These are phyloP conservation scores for Suillus paluster DNA, from an alignment of 768 basidiomycete species.

Conservation along the genomic window DNA sequence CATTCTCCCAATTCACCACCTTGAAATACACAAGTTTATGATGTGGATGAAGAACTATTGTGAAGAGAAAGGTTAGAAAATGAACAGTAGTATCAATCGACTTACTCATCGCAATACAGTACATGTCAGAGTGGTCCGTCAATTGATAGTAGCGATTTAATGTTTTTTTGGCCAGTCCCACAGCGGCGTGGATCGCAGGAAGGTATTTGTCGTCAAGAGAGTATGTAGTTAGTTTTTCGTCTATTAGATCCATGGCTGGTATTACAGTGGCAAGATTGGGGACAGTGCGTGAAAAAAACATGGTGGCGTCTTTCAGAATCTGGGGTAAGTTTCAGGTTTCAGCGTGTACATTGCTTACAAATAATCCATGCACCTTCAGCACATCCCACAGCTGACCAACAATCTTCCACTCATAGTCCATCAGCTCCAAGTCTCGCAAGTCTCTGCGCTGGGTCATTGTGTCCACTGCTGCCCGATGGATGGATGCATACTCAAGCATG, in stretches of 20 bases:
- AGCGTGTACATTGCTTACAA: neutral
- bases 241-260: conserved; percentile 38
- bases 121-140: too few relatives aligned
- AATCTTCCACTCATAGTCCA: conserved; percentile 18
- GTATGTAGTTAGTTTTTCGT: conserved; percentile 21
- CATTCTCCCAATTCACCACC: conserved; percentile 24
- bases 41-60: conserved; percentile 33
- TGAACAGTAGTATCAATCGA: conserved; percentile 1
- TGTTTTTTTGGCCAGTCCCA: too few relatives aligned
- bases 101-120: too few relatives aligned
- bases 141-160: too few relatives aligned
- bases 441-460: conserved; percentile 4
- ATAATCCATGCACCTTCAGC: conserved; percentile 24
- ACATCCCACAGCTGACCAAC: conserved; percentile 18
- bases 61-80: conserved; percentile 29
- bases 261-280: conserved; percentile 33
- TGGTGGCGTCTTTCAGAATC: conserved; percentile 28
- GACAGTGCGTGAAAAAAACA: conserved; percentile 25
- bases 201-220: neutral
- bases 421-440: conserved; percentile 11
- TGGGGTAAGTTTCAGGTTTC: conserved; percentile 9
- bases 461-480: conserved; percentile 9
- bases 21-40: too few relatives aligned
- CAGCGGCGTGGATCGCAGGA: too few relatives aligned
- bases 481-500: conserved; percentile 21